These are phyloP conservation scores for Xylaria digitata DNA, from an alignment of 2,329 filamentous ascomycete genomes.

Conservation along the genomic window DNA sequence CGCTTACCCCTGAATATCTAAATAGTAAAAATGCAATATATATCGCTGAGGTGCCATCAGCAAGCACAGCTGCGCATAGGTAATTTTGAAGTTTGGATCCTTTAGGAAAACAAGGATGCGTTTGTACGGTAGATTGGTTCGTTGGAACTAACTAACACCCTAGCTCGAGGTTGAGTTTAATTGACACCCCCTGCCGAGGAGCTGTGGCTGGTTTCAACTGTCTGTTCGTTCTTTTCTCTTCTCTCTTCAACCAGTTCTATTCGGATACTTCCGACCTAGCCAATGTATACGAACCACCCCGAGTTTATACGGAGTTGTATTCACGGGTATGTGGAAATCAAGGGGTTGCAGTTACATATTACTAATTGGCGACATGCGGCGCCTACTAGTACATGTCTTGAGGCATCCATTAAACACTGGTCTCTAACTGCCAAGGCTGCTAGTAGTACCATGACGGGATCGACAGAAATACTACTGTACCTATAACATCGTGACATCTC, in stretches of 20 bases:
- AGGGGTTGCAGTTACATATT: not conserved
- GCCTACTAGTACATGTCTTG: slow-evolving; percentile 3
- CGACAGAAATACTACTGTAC: slow-evolving; percentile 6
- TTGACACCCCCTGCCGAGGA: slow-evolving; percentile 8
- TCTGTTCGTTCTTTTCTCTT: slow-evolving; percentile 4
- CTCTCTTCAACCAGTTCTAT: slow-evolving; percentile 14
- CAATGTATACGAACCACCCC: no score
- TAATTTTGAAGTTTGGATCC: slow-evolving; percentile 5
- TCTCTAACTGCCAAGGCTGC: slow-evolving; percentile 21
- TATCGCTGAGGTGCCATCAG: no score
- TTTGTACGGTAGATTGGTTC: no score
- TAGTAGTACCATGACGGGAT: slow-evolving; percentile 18
- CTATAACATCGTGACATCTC: slow-evolving; percentile 21
- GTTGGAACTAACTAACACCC: not conserved
- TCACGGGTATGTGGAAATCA: not conserved
- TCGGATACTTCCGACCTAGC: no score
- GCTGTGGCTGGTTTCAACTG: slow-evolving; percentile 27
- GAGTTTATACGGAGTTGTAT: not conserved
- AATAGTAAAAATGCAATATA: not conserved
- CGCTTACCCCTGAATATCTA: slow-evolving; percentile 11
- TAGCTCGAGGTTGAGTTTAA: slow-evolving; percentile 9
- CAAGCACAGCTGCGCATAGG: no score
- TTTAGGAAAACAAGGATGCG: not conserved
- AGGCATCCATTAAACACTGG: slow-evolving; percentile 6
- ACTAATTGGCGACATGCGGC: no score